Conservation (phyloP, 352 stramenopile genomes). For the Lagenidium sp. region DNA sequence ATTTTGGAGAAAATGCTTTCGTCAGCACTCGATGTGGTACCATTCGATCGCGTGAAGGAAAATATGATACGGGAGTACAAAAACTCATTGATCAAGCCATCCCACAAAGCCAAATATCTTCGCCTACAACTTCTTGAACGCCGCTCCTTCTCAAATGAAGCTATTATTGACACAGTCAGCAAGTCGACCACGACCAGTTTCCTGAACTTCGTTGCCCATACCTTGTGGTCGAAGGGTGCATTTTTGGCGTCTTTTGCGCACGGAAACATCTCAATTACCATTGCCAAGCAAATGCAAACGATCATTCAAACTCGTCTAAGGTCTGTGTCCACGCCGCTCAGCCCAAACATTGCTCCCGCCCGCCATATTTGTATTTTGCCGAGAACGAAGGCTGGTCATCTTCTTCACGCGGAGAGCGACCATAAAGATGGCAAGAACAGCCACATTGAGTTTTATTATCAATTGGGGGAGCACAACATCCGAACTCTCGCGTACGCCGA, state of each 20-base stretch:
- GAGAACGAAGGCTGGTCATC: conserved; percentile 23
- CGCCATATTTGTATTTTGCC: conserved; percentile 55
- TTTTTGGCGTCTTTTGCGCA: conserved; percentile 60
- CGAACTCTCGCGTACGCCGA: conserved; percentile 61
- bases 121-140: conserved; percentile 62
- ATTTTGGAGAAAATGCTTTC: conserved; percentile 36
- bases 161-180: conserved; percentile 38
- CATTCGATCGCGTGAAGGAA: conserved; percentile 38
- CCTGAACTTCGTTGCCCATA: conserved; percentile 21
- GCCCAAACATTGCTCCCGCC: conserved; percentile 19
- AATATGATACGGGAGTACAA: conserved; percentile 56
- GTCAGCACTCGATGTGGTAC: conserved; percentile 13
- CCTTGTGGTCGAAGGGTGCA: conserved; percentile 38
- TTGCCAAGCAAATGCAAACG: conserved; percentile 21
- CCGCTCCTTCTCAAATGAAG: conserved; percentile 34
- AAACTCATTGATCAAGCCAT: conserved; percentile 53
- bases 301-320: conserved; percentile 37
- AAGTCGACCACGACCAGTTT: conserved; percentile 25
- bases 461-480: conserved; percentile 67
- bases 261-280: conserved; percentile 44
- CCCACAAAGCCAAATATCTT: conserved; percentile 53
- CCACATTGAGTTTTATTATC: conserved; percentile 81
- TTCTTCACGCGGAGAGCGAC: conserved; percentile 56
- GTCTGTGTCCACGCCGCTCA: conserved; percentile 18
- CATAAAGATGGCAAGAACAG: conserved; percentile 77